A percentile compares a stretch with the other conserved stretches of the same genome.
Evolutionary conservation across 768 basidiomycete genomes (phyloP).

Genomic region (Rhizopogon sp.): DNA sequence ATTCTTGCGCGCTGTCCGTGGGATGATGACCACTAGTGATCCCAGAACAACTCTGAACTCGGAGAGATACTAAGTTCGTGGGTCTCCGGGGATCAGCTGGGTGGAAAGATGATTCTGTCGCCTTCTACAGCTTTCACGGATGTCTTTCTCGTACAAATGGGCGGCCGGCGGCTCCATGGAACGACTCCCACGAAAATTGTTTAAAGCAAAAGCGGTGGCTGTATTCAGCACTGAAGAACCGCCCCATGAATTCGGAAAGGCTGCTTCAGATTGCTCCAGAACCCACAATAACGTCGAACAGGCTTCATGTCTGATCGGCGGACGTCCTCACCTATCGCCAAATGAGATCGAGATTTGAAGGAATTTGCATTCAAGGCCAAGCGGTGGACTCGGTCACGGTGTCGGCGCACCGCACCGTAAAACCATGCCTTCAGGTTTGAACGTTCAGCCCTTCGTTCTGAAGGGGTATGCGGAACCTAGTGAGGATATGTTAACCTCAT

Average conservation of each 20-base stretch:
- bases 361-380: neutral
- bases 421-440: neutral
- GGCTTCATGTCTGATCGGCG: neutral
- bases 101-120: neutral
- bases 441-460: neutral
- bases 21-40: constrained; percentile 2
- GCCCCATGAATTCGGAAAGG: neutral
- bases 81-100: no score
- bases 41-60: no score
- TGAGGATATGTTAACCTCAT: neutral
- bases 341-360: neutral
- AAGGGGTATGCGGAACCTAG: neutral
- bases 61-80: no score
- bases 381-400: no score
- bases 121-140: neutral
- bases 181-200: constrained; percentile 5
- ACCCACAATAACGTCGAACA: neutral
- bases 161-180: constrained; percentile 1
- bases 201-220: neutral
- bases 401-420: no score
- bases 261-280: neutral
- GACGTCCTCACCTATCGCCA: neutral
- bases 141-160: neutral
- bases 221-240: neutral
- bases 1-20: neutral